Evolutionary conservation across 2,329 filamentous ascomycete species (phyloP).

Genomic region (Stemphylium vesicarium): DNA sequence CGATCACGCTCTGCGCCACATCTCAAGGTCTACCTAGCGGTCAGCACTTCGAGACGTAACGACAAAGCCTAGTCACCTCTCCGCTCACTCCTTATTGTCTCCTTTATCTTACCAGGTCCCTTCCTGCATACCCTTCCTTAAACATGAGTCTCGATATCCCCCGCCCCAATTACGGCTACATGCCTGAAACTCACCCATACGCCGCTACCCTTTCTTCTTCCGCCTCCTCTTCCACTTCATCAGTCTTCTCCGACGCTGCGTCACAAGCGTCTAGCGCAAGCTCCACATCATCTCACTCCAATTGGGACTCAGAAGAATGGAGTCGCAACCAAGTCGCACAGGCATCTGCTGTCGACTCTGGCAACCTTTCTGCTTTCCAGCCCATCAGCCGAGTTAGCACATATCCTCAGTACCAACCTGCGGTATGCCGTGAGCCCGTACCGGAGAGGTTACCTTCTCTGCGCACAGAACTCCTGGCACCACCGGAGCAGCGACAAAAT

Average conservation of each 20-base stretch:
- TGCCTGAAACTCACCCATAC: conserved; percentile 62
- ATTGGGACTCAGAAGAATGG: conserved; percentile 52
- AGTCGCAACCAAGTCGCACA: conserved; percentile 32
- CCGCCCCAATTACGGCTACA: conserved; percentile 42
- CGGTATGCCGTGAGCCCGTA: conserved; percentile 45
- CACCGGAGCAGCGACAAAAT: conserved; percentile 68
- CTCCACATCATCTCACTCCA: conserved; percentile 67
- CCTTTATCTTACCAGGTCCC: conserved; percentile 25
- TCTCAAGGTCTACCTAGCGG: conserved; percentile 45
- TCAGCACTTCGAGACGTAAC: conserved; percentile 47
- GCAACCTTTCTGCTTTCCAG: conserved; percentile 34
- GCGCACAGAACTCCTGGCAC: conserved; percentile 55
- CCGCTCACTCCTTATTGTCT: conserved; percentile 44
- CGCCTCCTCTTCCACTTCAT: conserved; percentile 76
- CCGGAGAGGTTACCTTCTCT: conserved; percentile 43
- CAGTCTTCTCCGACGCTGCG: conserved; percentile 73
- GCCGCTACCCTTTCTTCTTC: conserved; percentile 75
- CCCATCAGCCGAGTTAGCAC: conserved; percentile 46
- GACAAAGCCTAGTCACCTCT: conserved; percentile 36
- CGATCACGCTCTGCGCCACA: conserved; percentile 41
- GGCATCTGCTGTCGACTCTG: conserved; percentile 30
- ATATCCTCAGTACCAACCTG: conserved; percentile 46
- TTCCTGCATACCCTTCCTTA: conserved; percentile 31
- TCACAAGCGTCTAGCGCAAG: conserved; percentile 73
- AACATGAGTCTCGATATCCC: conserved; percentile 50